phyloP scores from a whole-genome alignment of 2,329 filamentous ascomycete genomes.

The Colletotrichum euphorbiae region DNA sequence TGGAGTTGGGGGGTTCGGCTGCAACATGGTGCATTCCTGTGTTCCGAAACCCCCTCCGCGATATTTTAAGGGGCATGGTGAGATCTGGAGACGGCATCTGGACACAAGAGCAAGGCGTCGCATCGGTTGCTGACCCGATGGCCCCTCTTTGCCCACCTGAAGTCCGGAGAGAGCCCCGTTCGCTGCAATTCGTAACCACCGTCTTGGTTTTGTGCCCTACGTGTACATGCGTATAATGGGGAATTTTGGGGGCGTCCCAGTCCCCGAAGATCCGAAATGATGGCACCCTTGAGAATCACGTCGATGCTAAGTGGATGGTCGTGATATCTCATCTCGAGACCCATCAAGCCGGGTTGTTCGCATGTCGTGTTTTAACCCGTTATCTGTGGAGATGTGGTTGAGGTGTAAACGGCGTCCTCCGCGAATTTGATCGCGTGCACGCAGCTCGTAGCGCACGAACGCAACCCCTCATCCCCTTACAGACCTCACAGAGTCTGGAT shows the following conservation, averaged over 20 bases:
- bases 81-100: neutral
- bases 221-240: constrained; percentile 26
- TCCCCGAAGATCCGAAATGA: neutral
- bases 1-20: neutral
- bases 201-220: constrained; percentile 28
- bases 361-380: neutral
- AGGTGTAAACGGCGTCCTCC: constrained; percentile 26
- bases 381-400: constrained; percentile 35
- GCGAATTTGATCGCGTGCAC: constrained; percentile 24
- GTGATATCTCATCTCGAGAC: constrained; percentile 17
- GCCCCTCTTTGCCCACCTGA: neutral
- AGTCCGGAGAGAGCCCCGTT: constrained; percentile 24
- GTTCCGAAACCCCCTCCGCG: neutral
- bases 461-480: neutral
- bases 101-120: neutral
- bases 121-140: constrained; percentile 14
- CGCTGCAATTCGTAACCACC: constrained; percentile 12
- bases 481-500: neutral
- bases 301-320: neutral
- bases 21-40: neutral
- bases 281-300: neutral
- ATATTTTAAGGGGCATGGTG: neutral
- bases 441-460: constrained; percentile 3
- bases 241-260: neutral
- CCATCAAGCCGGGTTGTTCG: neutral